Base-by-base conservation (phyloP, 768 basidiomycete species). In the Lenzites betulinus region DNA sequence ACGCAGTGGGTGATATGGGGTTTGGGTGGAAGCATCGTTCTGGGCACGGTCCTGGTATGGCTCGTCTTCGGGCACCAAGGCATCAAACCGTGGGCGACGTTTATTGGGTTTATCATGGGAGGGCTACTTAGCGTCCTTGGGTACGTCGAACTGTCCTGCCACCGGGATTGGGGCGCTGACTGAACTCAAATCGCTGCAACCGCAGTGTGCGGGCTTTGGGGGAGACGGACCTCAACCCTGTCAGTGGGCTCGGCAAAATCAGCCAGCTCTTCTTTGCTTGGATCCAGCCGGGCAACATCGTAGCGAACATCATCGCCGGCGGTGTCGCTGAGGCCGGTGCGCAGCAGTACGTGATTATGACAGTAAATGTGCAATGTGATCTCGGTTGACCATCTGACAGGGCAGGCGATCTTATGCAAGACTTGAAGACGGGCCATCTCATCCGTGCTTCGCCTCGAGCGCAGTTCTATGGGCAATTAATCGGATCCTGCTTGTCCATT, bases 351-450 rank as follows among this genome's bases (percentile, higher is more conserved):
- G 86, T 70, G 60, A 23, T 22, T 33, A 16, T 36, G 30, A 39
- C 38, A n/a, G 2, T 8, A 8, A 23, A 15, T 33, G 13, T 5
- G 11, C 2, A 25, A 18, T 22, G 2, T 2, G 13, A 11, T 6
- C 2, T 41, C 18, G 5, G 3, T 4, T n/a, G 42, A 35, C 25
- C 59, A 13, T 35, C 23, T 57, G 66, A 56, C 64, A 95, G 92
- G 73, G 94, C 95, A 7, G 96, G 95, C 16, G 96, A 98, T 71
- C 84, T 98, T 9, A 98, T 98, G 96, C 96, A 98, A 77, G 96
- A 98, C 74, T 78, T 98, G 60, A 98, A 98, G 77, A 97, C 96
- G 2, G 96, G 96, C 0, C 93, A 97, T 73, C 78, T 98, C n/a
- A 83, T 93, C 55, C 83, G 82, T 64, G 95, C 95, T 9, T 95